phyloP scores from a whole-genome alignment of 139 green algal species.

The Volvox reticuliferus region DNA sequence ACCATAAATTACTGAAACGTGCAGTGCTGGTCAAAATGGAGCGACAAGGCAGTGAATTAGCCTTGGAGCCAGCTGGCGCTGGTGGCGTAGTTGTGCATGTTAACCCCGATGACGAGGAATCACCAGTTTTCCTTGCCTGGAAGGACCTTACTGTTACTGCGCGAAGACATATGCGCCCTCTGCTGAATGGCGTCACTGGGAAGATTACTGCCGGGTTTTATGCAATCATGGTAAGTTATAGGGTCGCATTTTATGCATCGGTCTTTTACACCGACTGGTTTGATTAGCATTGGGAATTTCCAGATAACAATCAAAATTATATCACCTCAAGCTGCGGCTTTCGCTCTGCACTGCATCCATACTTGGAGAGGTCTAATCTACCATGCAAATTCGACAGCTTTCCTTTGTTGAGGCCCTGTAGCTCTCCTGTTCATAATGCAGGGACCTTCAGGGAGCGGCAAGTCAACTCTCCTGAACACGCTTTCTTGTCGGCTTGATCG shows the following conservation, averaged over 20 bases:
- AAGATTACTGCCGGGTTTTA: conserved; percentile 50
- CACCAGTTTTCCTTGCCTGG: conserved; percentile 19
- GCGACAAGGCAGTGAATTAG: too few species aligned
- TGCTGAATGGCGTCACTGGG: conserved; percentile 53
- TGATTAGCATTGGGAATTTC: too few species aligned
- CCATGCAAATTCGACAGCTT: too few species aligned
- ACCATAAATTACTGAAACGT: too few species aligned
- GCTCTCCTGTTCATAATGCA: neutral
- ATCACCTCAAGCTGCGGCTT: too few species aligned
- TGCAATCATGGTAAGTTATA: conserved; percentile 45
- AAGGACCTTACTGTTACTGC: conserved; percentile 12
- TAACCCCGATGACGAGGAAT: neutral
- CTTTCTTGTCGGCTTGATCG: conserved; percentile 55
- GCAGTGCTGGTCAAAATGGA: too few species aligned
- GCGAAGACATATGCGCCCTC: conserved; percentile 3
- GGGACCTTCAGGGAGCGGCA: conserved; percentile 53
- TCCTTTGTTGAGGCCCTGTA: too few species aligned
- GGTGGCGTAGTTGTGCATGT: neutral
- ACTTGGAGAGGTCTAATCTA: too few species aligned
- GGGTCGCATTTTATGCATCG: too few species aligned
- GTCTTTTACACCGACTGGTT: too few species aligned
- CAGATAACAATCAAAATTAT: too few species aligned
- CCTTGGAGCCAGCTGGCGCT: neutral
- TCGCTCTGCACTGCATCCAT: too few species aligned
- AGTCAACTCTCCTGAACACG: conserved; percentile 60